These are phyloP conservation scores for Alternaria angustiovoidea DNA, from an alignment of 2,329 filamentous ascomycete species.

Conservation along the genomic window DNA sequence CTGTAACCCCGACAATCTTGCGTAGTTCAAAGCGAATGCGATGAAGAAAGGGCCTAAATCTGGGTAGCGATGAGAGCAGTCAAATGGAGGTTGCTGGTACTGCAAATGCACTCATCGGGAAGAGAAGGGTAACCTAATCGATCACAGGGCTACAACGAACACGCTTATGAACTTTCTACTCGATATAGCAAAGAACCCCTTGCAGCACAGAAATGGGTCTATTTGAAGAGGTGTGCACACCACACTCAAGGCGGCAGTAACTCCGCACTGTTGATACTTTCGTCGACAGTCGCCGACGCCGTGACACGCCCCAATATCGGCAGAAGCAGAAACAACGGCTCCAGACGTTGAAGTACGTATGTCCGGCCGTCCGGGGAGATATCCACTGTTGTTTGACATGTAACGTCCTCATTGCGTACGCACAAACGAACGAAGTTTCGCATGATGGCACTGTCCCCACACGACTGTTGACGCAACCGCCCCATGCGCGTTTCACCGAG, in stretches of 20 bases:
- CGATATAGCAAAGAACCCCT: neutral
- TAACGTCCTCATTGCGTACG: constrained; percentile 13
- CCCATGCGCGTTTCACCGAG: constrained; percentile 11
- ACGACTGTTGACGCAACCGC: constrained; percentile 10
- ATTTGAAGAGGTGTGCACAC: neutral
- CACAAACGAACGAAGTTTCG: constrained; percentile 12
- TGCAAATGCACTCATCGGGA: neutral
- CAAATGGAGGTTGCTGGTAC: neutral
- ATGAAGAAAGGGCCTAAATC: neutral
- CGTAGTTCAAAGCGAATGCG: neutral
- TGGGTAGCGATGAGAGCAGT: neutral
- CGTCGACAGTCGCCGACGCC: neutral
- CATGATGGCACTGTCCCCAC: constrained; percentile 1
- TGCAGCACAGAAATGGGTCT: neutral
- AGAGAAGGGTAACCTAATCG: neutral
- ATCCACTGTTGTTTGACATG: constrained; percentile 7
- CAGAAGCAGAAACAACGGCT: constrained; percentile 7
- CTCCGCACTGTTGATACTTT: constrained; percentile 1
- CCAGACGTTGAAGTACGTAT: constrained; percentile 7
- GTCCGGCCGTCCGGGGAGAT: constrained; percentile 3
- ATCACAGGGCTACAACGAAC: neutral
- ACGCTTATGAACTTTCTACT: neutral
- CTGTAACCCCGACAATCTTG: neutral
- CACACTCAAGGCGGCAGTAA: neutral
- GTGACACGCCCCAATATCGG: neutral